Conservation (phyloP, 768 basidiomycete species). For the Xerocomellus intermedius region DNA sequence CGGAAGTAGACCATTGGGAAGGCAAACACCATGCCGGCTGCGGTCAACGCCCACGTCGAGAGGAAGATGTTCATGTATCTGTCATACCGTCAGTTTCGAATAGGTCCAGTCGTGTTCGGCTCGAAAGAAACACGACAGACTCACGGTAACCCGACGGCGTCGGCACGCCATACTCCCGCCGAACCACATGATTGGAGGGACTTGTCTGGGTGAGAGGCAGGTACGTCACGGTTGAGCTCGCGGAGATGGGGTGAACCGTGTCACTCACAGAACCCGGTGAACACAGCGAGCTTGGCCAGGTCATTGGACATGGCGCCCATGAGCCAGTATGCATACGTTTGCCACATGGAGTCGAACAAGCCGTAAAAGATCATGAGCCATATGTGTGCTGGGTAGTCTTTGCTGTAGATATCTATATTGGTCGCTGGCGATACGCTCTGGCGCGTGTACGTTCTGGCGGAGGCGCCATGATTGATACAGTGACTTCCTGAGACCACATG, state of each 20-base stretch:
- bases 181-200: constrained; percentile 74
- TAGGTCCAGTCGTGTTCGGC: neutral
- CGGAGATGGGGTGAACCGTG: neutral
- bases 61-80: constrained; percentile 71
- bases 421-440: constrained; percentile 37
- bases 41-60: constrained; percentile 69
- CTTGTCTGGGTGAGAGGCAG: constrained; percentile 46
- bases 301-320: constrained; percentile 89
- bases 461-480: neutral
- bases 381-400: constrained; percentile 53
- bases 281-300: constrained; percentile 74
- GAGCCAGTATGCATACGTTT: constrained; percentile 79
- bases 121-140: constrained; percentile 24
- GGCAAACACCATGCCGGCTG: constrained; percentile 62
- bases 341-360: constrained; percentile 84
- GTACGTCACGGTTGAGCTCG: neutral
- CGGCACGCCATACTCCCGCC: constrained; percentile 70
- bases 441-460: constrained; percentile 51
- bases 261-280: constrained; percentile 76
- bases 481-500: neutral
- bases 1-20: constrained; percentile 74
- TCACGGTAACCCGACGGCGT: constrained; percentile 61
- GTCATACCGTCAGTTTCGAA: neutral
- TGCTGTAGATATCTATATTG: constrained; percentile 60
- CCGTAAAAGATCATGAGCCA: constrained; percentile 72